Base-by-base conservation (phyloP, 1,284 basidiomycete species). In the Exobasidium rhododendri region DNA sequence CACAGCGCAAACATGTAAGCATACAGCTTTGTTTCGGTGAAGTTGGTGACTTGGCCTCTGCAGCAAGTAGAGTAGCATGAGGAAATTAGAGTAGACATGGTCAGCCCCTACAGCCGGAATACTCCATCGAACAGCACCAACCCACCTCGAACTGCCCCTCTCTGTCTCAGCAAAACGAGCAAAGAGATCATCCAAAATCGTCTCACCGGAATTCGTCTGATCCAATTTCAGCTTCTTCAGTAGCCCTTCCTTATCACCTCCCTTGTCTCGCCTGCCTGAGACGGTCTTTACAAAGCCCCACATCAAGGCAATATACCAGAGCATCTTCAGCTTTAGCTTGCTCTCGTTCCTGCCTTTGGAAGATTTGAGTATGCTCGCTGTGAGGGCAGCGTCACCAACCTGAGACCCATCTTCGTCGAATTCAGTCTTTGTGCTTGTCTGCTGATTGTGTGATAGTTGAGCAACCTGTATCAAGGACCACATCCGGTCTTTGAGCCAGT, bases 1-100 rank as follows among this genome's bases (percentile, higher is more conserved):
- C 65, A 68, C 1, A 79, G 59, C 17, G 74, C 77, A 50, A 73
- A 68, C 56, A 76, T 67, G 61, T 70, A 65, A 0, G 75, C 71
- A n/a, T 74, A 53, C 46, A 74, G 53, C 47, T 71, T 71, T 17
- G 75, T 76, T 60, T 78, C 68, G 47, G 61, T 54, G 56, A 70
- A 67, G 2, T 63, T 57, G 28, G 74, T 70, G 56, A 50, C 26
- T 50, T 20, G 4, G n/a, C 47, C 47, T 24, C 47, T 20, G 4
- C 13, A n/a, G n/a, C n/a, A n/a, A n/a, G 73, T 62, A 50, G n/a
- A 14, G 22, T 13, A 54, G 47, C 24, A 51, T 14, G 14, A n/a
- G 28, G 10, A 5, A 14, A 24, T 28, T 14, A 40, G 55, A 7
- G 29, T 22, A 13, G 43, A 17, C 17, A n/a, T n/a, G 14, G 43